Evolutionary conservation across 768 basidiomycete genomes (phyloP).

Genomic region (Cystofilobasidium bisporidii): DNA sequence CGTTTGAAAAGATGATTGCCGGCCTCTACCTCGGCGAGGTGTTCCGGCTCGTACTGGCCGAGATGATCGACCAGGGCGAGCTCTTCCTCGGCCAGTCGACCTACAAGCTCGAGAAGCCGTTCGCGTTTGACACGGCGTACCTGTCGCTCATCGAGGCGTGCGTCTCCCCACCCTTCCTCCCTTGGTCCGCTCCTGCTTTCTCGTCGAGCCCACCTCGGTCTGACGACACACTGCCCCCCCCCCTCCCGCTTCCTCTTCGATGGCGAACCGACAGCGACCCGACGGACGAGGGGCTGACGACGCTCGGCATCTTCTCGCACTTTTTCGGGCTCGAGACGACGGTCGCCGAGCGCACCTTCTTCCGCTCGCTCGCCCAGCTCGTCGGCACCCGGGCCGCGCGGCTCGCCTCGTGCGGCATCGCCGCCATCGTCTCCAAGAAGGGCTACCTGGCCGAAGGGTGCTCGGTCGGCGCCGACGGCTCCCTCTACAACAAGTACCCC

Average conservation of each 20-base stretch:
- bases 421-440: conserved; percentile 91
- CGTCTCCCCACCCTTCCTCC: conserved; percentile 15
- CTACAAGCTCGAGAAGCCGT: conserved; percentile 91
- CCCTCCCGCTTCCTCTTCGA: not conserved
- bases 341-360: conserved; percentile 90
- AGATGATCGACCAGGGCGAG: conserved; percentile 92
- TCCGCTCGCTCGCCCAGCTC: conserved; percentile 81
- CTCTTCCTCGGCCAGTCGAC: conserved; percentile 97
- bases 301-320: conserved; percentile 93
- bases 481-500: conserved; percentile 73
- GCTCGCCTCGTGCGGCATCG: conserved; percentile 88
- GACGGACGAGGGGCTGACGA: conserved; percentile 91
- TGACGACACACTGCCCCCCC: not conserved
- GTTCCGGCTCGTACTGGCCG: conserved; percentile 83
- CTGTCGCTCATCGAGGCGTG: conserved; percentile 92
- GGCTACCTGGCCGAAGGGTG: conserved; percentile 67
- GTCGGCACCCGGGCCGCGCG: conserved; percentile 74
- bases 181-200: too few relatives aligned
- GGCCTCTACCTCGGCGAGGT: conserved; percentile 95
- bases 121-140: conserved; percentile 92
- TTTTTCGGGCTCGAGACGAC: conserved; percentile 97
- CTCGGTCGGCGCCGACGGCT: conserved; percentile 68
- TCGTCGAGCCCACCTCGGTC: not conserved
- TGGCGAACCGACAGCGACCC: conserved; percentile 68
- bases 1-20: conserved; percentile 76